Evolutionary conservation across 208 protist species (phyloP).

Genomic region (Kentomonas sorsogonicus): DNA sequence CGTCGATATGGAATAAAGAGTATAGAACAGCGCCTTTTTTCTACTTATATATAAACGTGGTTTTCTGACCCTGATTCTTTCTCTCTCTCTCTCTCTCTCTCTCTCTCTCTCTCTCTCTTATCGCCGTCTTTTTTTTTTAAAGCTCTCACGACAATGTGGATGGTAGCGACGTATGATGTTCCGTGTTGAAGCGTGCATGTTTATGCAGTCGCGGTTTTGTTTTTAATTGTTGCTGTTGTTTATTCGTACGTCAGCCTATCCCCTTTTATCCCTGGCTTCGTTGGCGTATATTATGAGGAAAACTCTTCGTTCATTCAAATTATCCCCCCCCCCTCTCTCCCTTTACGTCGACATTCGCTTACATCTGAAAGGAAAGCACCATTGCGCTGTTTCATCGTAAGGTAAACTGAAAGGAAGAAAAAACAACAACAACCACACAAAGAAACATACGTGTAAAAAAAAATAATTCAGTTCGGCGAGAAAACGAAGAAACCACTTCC

Average conservation of each 20-base stretch:
- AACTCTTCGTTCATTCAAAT: conserved; percentile 8
- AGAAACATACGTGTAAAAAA: too few relatives aligned
- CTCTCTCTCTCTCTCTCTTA: background rate
- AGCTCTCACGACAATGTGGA: background rate
- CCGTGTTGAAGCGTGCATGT: conserved; percentile 1
- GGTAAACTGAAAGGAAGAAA: background rate
- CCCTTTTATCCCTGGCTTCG: conserved; percentile 3
- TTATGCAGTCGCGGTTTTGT: conserved; percentile 1
- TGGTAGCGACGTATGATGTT: too few relatives aligned
- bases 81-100: conserved; percentile 1
- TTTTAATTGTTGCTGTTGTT: conserved; percentile 6
- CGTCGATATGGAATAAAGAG: background rate
- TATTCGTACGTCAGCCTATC: background rate
- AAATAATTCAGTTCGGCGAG: too few relatives aligned
- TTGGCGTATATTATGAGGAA: too few relatives aligned
- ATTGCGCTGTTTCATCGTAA: conserved; percentile 1
- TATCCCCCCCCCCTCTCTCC: background rate
- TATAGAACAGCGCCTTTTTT: conserved; percentile 9
- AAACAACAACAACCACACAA: conserved; percentile 2
- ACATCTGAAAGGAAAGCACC: too few relatives aligned
- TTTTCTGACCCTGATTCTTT: conserved; percentile 5
- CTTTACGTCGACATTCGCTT: too few relatives aligned
- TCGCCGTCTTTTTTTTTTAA: conserved; percentile 1
- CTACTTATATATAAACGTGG: too few relatives aligned
- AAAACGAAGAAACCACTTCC: too few relatives aligned